A percentile compares a stretch with the other conserved stretches of the same genome.
phyloP scores from a whole-genome alignment of 2,329 filamentous ascomycete species.

The Rhexocercosporidium sp. region DNA sequence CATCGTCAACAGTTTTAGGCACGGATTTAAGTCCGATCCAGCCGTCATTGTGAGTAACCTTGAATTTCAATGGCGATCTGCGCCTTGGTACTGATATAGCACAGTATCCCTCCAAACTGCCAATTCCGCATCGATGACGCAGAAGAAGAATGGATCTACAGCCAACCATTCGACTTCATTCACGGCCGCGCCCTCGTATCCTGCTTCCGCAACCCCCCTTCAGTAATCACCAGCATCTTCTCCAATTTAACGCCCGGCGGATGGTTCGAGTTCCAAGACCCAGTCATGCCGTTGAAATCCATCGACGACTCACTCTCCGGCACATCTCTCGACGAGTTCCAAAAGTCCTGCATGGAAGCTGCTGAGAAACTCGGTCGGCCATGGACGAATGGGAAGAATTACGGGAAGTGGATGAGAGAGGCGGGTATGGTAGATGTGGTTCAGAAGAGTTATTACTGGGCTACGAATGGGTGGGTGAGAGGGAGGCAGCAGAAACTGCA shows the following conservation, averaged over 20 bases:
- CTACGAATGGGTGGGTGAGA: too few species aligned
- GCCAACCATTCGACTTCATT: constrained; percentile 20
- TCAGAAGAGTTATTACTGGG: too few species aligned
- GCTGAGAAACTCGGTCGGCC: too few species aligned
- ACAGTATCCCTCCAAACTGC: constrained; percentile 21
- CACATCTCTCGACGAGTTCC: not conserved
- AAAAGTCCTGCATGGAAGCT: too few species aligned
- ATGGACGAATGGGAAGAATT: too few species aligned
- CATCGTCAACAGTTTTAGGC: constrained; percentile 15
- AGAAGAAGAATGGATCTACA: constrained; percentile 22
- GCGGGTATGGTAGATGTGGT: too few species aligned
- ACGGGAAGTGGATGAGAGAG: too few species aligned
- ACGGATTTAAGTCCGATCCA: constrained; percentile 21
- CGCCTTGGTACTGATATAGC: not conserved
- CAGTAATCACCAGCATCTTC: constrained; percentile 10
- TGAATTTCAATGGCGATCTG: not conserved
- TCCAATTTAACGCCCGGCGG: constrained; percentile 16
- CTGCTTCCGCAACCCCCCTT: constrained; percentile 17
- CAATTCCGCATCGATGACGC: constrained; percentile 18
- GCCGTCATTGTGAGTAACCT: not conserved
- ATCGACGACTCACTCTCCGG: constrained; percentile 8
- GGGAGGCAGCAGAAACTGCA: too few species aligned
- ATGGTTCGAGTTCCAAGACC: constrained; percentile 23
- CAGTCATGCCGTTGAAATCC: not conserved
- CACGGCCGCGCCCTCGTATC: constrained; percentile 17